Evolutionary conservation across 164 flowering plant species (phyloP).

Genomic region (Vitis amurensis): DNA sequence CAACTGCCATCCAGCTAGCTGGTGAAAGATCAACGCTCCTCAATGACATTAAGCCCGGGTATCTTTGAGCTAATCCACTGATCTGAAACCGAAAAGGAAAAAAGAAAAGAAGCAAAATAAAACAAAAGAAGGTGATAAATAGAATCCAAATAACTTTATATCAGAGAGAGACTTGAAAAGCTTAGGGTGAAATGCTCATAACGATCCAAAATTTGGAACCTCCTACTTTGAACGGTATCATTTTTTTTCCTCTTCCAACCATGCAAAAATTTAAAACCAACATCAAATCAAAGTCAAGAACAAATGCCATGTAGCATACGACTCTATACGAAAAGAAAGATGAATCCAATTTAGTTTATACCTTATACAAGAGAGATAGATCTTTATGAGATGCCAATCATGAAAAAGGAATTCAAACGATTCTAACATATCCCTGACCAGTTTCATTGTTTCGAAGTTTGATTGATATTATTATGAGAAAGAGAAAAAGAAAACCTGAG

Average conservation of each 20-base stretch:
- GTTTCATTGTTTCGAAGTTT: background rate
- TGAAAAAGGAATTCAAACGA: slow-evolving; percentile 14
- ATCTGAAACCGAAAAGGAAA: slow-evolving; percentile 45
- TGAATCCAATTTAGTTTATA: slow-evolving; percentile 3
- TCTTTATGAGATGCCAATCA: slow-evolving; percentile 23
- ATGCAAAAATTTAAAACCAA: slow-evolving; percentile 6
- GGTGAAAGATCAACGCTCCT: slow-evolving; percentile 89
- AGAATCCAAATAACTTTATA: background rate
- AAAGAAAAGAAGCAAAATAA: too few relatives aligned
- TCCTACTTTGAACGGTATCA: slow-evolving; percentile 5
- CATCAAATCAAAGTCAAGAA: slow-evolving; percentile 10
- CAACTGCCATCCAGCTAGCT: slow-evolving; percentile 90
- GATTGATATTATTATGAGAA: background rate
- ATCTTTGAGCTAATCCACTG: slow-evolving; percentile 52
- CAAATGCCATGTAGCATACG: slow-evolving; percentile 8
- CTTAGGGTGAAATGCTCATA: background rate
- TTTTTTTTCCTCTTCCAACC: slow-evolving; percentile 3
- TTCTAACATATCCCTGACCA: slow-evolving; percentile 15
- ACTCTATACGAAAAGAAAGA: background rate
- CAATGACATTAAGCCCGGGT: slow-evolving; percentile 73
- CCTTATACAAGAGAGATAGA: background rate
- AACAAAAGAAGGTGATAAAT: background rate
- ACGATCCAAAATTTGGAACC: background rate
- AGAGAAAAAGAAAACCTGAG: background rate
- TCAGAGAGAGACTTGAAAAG: background rate